Conservation (phyloP, 345 rosid species). For the Lumnitzera racemosa region DNA sequence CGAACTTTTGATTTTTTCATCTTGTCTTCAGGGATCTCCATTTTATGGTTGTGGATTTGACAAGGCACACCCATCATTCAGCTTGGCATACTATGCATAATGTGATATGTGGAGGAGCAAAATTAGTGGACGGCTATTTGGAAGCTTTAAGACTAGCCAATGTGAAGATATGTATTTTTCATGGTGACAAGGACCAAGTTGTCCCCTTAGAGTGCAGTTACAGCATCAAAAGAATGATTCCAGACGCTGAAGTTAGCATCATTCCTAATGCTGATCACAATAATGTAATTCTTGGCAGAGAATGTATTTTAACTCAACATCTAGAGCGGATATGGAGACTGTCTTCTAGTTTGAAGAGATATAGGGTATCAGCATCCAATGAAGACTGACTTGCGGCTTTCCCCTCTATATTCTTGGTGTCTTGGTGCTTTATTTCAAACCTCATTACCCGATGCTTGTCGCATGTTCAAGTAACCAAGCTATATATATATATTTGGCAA, state of each 20-base stretch:
- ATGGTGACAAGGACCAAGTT: conserved; percentile 46
- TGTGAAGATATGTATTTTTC: conserved; percentile 41
- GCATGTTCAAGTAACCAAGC: too few species aligned
- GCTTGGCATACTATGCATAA: conserved; percentile 83
- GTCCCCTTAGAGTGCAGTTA: conserved; percentile 54
- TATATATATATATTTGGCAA: too few species aligned
- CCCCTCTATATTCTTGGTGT: too few species aligned
- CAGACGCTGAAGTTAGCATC: conserved; percentile 30
- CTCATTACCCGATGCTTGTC: too few species aligned
- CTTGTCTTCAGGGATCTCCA: conserved; percentile 35
- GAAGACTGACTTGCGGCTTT: too few species aligned
- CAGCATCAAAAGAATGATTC: conserved; percentile 40
- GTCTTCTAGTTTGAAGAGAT: conserved; percentile 1
- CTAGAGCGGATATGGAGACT: conserved; percentile 50
- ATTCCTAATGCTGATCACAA: conserved; percentile 37
- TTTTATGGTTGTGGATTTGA: conserved; percentile 28
- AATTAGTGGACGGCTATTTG: conserved; percentile 40
- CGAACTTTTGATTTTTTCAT: not conserved
- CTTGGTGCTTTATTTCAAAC: too few species aligned
- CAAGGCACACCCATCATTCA: conserved; percentile 75
- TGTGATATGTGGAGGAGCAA: conserved; percentile 71
- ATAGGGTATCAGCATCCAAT: too few species aligned
- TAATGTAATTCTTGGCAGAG: conserved; percentile 46
- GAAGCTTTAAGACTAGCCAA: conserved; percentile 21
- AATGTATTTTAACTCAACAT: conserved; percentile 29